Evolutionary conservation across 1,284 basidiomycete species (phyloP), one percentile per base, ranked within the genome.

Genomic region (Stereum hirsutum): DNA sequence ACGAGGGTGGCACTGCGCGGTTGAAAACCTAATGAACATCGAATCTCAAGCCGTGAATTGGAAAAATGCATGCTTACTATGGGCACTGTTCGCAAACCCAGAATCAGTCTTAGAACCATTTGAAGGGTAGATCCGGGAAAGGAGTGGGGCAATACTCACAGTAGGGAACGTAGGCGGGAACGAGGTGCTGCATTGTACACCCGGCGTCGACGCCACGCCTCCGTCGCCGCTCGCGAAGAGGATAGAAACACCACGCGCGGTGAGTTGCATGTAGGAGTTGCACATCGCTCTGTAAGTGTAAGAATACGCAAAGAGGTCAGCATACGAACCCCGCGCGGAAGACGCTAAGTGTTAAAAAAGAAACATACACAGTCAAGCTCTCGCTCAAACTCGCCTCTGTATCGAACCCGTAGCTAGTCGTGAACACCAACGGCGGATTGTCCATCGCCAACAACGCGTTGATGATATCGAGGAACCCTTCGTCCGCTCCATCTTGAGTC

Each of bases 341-440:
- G n/a, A 4, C 10, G 27, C 8, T 12, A 23, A 19, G 10, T 4
- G 15, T 15, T 7, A n/a, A n/a, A 15, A 5, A 32, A 15, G 23
- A 34, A 21, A 14, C 41, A 4, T 32, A 46, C 45, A 30, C 39
- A 15, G 46, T 39, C 6, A 47, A 15, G 3, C 27, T 19, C 15
- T 14, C 12, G 19, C 55, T 53, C 19, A 58, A 47, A n/a, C 48
- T 48, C 44, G 48, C 38, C 43, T 59, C 57, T 43, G 58, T 55
- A 40, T 58, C 43, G 27, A 52, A 43, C 19, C 56, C 54, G 42
- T 60, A 59, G 39, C 53, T 56, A 19, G 76, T 80, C 2, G 70
- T 70, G 28, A 78, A 62, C 1, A 72, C 71, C 39, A 70, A 68
- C 0, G 78, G 75, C 2, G 53, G 42, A n/a, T 70, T 64, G 31